phyloP scores from a whole-genome alignment of 768 basidiomycete species.

The Cubamyces lactineus region DNA sequence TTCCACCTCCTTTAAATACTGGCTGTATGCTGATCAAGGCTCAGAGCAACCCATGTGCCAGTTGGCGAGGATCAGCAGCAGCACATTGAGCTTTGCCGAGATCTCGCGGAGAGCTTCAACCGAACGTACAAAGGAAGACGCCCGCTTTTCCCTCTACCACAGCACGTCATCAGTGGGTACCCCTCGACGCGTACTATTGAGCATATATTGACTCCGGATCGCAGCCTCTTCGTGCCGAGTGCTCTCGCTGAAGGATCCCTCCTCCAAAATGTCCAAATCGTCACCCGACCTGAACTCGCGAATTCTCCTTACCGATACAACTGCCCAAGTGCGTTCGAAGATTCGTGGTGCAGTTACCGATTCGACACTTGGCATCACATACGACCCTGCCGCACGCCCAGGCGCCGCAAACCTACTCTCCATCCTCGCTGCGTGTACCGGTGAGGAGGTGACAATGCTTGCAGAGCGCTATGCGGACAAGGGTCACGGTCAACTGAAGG shows the following conservation, averaged over 20 bases:
- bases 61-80: slow-evolving; percentile 97
- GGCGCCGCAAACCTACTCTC: slow-evolving; percentile 82
- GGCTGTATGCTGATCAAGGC: neutral
- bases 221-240: slow-evolving; percentile 81
- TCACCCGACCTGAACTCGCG: slow-evolving; percentile 77
- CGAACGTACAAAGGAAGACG: slow-evolving; percentile 52
- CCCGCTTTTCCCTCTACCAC: slow-evolving; percentile 72
- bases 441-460: slow-evolving; percentile 47
- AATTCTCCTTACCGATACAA: slow-evolving; percentile 81
- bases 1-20: neutral
- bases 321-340: slow-evolving; percentile 63
- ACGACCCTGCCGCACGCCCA: slow-evolving; percentile 78
- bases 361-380: slow-evolving; percentile 72
- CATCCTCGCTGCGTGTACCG: slow-evolving; percentile 77
- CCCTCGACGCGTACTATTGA: too few relatives aligned
- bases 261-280: slow-evolving; percentile 96
- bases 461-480: slow-evolving; percentile 55
- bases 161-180: slow-evolving; percentile 73
- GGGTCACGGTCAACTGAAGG: slow-evolving; percentile 73
- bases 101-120: slow-evolving; percentile 85
- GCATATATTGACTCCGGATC: neutral
- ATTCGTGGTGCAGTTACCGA: slow-evolving; percentile 87
- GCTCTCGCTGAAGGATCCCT: slow-evolving; percentile 83
- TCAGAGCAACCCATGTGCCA: slow-evolving; percentile 88
- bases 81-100: slow-evolving; percentile 87